Evolutionary conservation across 2,329 filamentous ascomycete genomes (phyloP), one percentile per base, ranked within the genome.

Genomic region (Xylaria sp.): DNA sequence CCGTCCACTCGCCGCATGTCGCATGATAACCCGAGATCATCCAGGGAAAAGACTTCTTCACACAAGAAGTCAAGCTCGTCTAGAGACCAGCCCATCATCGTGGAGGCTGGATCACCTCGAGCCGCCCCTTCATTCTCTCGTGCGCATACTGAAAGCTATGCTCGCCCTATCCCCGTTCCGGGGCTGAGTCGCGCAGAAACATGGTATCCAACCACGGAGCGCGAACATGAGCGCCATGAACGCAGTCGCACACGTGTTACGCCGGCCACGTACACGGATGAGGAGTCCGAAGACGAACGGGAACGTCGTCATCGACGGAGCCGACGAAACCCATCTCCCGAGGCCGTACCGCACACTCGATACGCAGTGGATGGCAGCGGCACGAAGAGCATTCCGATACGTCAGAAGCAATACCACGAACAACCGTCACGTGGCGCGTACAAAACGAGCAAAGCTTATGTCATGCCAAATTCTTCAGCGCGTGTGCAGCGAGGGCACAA

Each of bases 41-140:
- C 77, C 9, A 74, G 74, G 51, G 77, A 78, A 54, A 79, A 79
- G 63, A 5, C 70, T 18, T 70, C 77, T 2, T 72, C 73, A 7
- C 73, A 76, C 62, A 78, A 77, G 68, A 78, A 78, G 54, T 69
- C 70, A 28, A 65, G 70, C 6, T 70, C 72, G 5, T 71, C 73
- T 51, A 70, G 74, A 64, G 72, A 73, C 44, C 72, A 76, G 28
- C 71, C 76, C 10, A 72, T 75, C 41, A 70, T 76, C 41, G 67
- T 75, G 9, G 74, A 76, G 46, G 66, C 63, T 32, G 61, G 61
- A 13, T 60, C 74, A 12, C 59, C 71, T 57, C 70, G 70, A 59
- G 15, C 28, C 20, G 25, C 56, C 23, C 75, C 76, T 34, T 37
- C 71, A 46, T 46, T 70, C 57, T 66, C 70, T 23, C 76, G 76